phyloP scores from a whole-genome alignment of 2,329 filamentous ascomycete species.

The Paraphoma chrysanthemicola region DNA sequence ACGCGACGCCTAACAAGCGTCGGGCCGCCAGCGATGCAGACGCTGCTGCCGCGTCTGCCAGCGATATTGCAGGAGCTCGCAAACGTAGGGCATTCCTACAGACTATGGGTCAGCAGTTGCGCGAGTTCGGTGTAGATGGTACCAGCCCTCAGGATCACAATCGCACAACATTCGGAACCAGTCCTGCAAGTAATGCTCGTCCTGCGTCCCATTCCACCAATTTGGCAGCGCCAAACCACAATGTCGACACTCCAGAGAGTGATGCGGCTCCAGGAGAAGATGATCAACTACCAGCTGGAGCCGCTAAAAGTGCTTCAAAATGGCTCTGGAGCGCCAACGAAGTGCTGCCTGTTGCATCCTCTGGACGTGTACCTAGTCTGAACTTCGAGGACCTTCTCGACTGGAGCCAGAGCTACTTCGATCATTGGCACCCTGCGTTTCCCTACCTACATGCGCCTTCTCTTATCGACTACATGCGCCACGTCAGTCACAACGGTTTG shows the following conservation, averaged over 20 bases:
- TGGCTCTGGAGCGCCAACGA: constrained; percentile 27
- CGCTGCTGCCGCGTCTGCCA: not conserved
- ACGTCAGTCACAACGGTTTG: constrained; percentile 6
- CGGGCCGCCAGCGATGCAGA: constrained; percentile 12
- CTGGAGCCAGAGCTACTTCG: constrained; percentile 36
- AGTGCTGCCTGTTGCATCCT: constrained; percentile 6
- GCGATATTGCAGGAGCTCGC: constrained; percentile 10
- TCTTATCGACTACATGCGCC: constrained; percentile 24
- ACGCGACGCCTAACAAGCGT: constrained; percentile 22
- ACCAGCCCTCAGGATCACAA: constrained; percentile 27
- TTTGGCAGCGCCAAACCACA: constrained; percentile 1
- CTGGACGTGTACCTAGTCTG: constrained; percentile 5
- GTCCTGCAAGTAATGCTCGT: constrained; percentile 11
- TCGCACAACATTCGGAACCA: constrained; percentile 24
- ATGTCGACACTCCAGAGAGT: constrained; percentile 21
- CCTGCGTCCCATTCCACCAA: constrained; percentile 12
- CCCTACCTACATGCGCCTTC: constrained; percentile 32
- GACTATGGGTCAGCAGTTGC: constrained; percentile 35
- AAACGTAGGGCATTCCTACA: constrained; percentile 32
- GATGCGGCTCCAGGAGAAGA: constrained; percentile 28
- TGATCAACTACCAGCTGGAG: constrained; percentile 25
- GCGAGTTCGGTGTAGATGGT: constrained; percentile 30
- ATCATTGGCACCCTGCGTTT: constrained; percentile 36
- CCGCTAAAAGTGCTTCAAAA: constrained; percentile 26
- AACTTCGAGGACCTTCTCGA: constrained; percentile 30